Base-by-base conservation (phyloP, 805 yeast genomes). In the Pachysolen tannophilus region DNA sequence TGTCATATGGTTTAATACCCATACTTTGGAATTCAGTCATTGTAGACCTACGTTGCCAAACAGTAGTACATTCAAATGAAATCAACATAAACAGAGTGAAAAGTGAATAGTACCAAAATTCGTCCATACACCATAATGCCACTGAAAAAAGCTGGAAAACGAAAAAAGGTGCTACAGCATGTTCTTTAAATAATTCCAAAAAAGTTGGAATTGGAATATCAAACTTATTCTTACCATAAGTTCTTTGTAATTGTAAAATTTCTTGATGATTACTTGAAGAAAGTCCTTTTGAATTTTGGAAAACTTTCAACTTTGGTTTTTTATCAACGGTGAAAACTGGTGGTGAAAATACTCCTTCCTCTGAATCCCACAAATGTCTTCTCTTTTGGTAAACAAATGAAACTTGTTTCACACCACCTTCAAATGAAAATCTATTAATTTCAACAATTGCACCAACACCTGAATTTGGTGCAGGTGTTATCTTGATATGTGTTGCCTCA, bases 91-190 rank as follows among this genome's bases (percentile, higher is more conserved):
- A 79, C 46, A 90, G 66, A 20, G 94, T 83, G 61, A 92, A 87
- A 40, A 92, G 63, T 4, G 97, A 86, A 54, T 82, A 82, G 60
- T 88, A 88, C 97, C 97, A 92, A 65, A 83, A 81, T 47, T 90
- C 97, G 61, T 92, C 97, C 75, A 92, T 74, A 52, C 85, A 72
- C 97, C 97, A 92, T 43, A 92, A 67, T 4, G 90, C 94, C 40
- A 90, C 94, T 54, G 97, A 88, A 57, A 92, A 92, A 38, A 92
- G 69, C 65, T 92, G 98, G 67, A 92, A 92, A 18, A 92, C 95
- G 49, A 92, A 92, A 57, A 92, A 85, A 9, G 98, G 98, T 10
- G 98, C 97, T 26, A 92, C 88, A 8, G 97, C 97, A 56, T 92
- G 98, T 60, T 92, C 97, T 53, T 85, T 81, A 67, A 92, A 92